These are phyloP conservation scores for Agrocybe praecox DNA, from an alignment of 768 basidiomycete species.

Conservation along the genomic window DNA sequence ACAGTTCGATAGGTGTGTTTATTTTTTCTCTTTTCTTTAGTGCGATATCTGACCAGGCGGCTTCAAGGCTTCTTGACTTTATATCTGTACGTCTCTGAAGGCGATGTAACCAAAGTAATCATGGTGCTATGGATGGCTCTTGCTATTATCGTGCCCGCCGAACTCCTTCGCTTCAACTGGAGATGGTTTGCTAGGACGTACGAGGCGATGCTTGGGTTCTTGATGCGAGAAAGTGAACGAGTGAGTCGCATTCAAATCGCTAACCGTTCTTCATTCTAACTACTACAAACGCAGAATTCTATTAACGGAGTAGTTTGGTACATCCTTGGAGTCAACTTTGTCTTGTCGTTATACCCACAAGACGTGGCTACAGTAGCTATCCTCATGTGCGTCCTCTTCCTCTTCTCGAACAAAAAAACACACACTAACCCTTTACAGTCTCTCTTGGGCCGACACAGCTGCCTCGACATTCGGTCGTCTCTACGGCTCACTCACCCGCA, in stretches of 20 bases:
- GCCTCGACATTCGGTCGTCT: conserved; percentile 92
- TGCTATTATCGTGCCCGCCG: conserved; percentile 69
- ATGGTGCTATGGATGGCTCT: conserved; percentile 66
- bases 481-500: conserved; percentile 69
- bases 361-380: conserved; percentile 91
- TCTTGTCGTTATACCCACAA: conserved; percentile 73
- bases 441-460: conserved; percentile 95
- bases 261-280: background rate
- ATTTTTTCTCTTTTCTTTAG: background rate
- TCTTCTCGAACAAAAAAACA: background rate
- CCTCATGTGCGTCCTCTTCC: conserved; percentile 65
- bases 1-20: conserved; percentile 82
- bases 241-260: conserved; percentile 34
- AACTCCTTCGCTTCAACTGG: conserved; percentile 71
- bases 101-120: conserved; percentile 67
- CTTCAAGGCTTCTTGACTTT: conserved; percentile 41
- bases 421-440: conserved; percentile 42
- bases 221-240: conserved; percentile 91
- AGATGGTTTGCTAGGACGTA: conserved; percentile 69
- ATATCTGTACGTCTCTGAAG: conserved; percentile 47
- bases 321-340: conserved; percentile 82
- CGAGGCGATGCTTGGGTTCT: conserved; percentile 72
- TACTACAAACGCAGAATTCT: conserved; percentile 43
- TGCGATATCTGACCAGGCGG: conserved; percentile 8
- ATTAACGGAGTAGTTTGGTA: conserved; percentile 93